Evolutionary conservation across 148 eudicot species (phyloP), one percentile per base, ranked within the genome.

Genomic region (Spergularia bocconei): DNA sequence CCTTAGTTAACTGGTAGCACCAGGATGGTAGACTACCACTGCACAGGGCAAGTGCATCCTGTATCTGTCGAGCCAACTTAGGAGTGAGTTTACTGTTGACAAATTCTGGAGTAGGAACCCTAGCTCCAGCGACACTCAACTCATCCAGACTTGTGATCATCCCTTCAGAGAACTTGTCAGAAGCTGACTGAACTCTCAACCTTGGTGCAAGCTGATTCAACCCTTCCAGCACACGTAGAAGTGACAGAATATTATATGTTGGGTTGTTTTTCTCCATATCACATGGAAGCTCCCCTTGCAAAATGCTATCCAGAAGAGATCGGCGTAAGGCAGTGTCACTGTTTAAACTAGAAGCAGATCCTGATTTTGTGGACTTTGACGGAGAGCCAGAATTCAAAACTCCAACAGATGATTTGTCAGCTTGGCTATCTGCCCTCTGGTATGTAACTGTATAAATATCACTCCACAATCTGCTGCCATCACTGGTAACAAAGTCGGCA

Each of bases 1-100:
- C 89, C 81, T 88, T 96, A 17, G 98, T 92, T 82, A 96, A 77
- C 81, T 96, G 99, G 79, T 91, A 88, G 84, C 99, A 96, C 99
- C 99, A 96, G 11, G 98, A 87, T 11, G 99, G 99, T 72, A 96
- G 97, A 85, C 94, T 89, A 44, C 98, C 99, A 84, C 98, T 92
- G 77, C 97, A 92, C 52, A 96, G 88, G 15, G 99, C 99, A 73
- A 96, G 98, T 20, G 97, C 97, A 82, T 96, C 99, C 82, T 96
- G 99, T 54, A 96, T 96, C 75, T 92, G 99, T 55, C 99, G 80
- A 71, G 99, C 91, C 83, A 96, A 79, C 75, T 96, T 96, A 55
- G 99, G 99, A 60, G 99, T 92, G 56, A 96, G 94, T 85, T 96
- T 96, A 63, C 84, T 88, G 75, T 82, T 96, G 48, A 92, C 83